These are phyloP conservation scores for Orbilia ellipsospora DNA, from an alignment of 2,329 filamentous ascomycete genomes.

Conservation along the genomic window DNA sequence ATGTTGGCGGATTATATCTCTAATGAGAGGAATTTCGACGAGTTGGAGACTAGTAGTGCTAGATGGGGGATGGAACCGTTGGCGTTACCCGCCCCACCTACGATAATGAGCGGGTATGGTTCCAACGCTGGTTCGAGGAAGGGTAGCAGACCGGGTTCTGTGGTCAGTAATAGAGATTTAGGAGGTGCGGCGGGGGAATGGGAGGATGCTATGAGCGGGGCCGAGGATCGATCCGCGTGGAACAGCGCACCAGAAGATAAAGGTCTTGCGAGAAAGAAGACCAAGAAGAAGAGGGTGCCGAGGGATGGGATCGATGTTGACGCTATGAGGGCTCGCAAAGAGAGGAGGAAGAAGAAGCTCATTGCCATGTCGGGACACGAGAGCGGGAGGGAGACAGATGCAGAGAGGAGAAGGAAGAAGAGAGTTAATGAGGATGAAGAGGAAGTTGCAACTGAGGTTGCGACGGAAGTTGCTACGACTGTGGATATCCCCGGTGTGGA, in stretches of 20 bases:
- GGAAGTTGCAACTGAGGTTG: constrained; percentile 43
- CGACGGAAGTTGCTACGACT: constrained; percentile 21
- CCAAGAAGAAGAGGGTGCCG: constrained; percentile 55
- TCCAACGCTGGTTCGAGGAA: constrained; percentile 50
- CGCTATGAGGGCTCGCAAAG: constrained; percentile 40
- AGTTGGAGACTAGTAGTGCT: constrained; percentile 44
- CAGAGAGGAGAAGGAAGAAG: constrained; percentile 33
- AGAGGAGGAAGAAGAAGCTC: constrained; percentile 47
- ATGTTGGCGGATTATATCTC: constrained; percentile 44
- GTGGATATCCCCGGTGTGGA: constrained; percentile 42
- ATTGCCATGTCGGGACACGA: constrained; percentile 39
- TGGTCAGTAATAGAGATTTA: constrained; percentile 47
- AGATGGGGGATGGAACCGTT: constrained; percentile 48
- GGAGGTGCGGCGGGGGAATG: constrained; percentile 34
- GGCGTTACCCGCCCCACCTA: constrained; percentile 51
- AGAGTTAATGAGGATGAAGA: constrained; percentile 9
- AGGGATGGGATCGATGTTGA: constrained; percentile 57
- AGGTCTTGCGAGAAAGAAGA: constrained; percentile 50
- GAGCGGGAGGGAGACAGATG: constrained; percentile 40
- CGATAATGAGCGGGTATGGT: constrained; percentile 42
- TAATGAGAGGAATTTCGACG: constrained; percentile 45
- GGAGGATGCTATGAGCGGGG: constrained; percentile 52
- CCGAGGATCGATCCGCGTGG: constrained; percentile 57
- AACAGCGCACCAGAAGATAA: constrained; percentile 57
- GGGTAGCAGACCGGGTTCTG: constrained; percentile 41